Base-by-base conservation (phyloP, 2,329 filamentous ascomycete genomes). In the Aspergillus luchuensis region DNA sequence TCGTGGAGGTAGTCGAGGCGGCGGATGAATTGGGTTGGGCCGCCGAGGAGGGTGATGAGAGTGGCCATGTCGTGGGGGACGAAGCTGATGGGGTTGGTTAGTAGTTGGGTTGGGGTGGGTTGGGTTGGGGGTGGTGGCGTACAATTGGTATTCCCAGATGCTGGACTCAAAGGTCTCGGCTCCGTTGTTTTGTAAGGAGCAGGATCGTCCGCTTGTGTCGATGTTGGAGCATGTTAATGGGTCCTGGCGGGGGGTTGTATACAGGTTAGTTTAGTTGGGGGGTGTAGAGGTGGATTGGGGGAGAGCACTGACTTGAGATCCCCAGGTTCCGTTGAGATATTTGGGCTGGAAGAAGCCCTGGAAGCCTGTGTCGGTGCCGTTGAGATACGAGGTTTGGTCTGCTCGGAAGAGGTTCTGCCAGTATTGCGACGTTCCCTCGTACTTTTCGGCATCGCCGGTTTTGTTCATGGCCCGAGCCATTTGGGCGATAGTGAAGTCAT, bases 261-360 rank as follows among this genome's bases (percentile, higher is more conserved):
- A 28, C 25, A 8, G 2, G 7, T 28, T 28, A 28, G 25, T 28
- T 28, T 1, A 2, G 25, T 25, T 25, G 2, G 25, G 2, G 25
- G 25, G 25, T 7, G 25, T 28, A 8, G 25, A 28, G 25, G 25
- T 28, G 25, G 25, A 8, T 28, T 28, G 25, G 25, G 8, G 25
- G 25, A 28, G 25, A 28, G 25, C 2, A 28, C 25, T 28, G 28
- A 68, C 84, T 72, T 92, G 89, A 55, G 79, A 85, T 2, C 83
- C 88, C 86, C 87, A 92, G 0, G 88, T 91, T 23, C 82, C 80
- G 68, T 92, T 92, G 0, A 88, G 71, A 61, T 85, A 88, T 53
- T 83, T 85, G 0, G 89, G 89, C 70, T 91, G 87, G 61, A 92
- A 87, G 74, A 91, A 92, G 0, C 90, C 90, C 0, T 76, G 79